A percentile compares a stretch with the other conserved stretches of the same genome.
phyloP scores from a whole-genome alignment of 495 filamentous ascomycete species.

The Hypoxylon subgilvum region DNA sequence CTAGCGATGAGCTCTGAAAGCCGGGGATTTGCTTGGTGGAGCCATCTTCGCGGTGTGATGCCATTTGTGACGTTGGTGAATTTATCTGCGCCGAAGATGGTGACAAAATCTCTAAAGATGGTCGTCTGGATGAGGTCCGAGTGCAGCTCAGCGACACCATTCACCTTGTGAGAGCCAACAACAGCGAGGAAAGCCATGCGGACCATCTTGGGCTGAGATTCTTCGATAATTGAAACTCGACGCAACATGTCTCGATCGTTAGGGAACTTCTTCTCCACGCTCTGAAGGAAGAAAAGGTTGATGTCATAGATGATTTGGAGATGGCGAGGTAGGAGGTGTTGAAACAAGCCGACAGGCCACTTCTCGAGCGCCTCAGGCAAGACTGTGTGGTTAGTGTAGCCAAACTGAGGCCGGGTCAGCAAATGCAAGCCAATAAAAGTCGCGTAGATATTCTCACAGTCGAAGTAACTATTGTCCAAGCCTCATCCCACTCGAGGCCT shows the following conservation, averaged over 20 bases:
- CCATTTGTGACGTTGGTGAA: conserved; percentile 99
- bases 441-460: conserved; percentile 45
- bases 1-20: conserved; percentile 90
- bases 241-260: conserved; percentile 82
- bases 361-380: conserved; percentile 97
- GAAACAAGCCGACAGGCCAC: conserved; percentile 93
- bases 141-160: conserved; percentile 95
- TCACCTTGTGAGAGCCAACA: conserved; percentile 98
- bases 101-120: conserved; percentile 99
- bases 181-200: conserved; percentile 95
- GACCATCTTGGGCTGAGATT: conserved; percentile 96
- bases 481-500: conserved; percentile 90
- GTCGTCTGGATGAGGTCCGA: conserved; percentile 96
- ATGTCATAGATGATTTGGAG: conserved; percentile 99
- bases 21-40: conserved; percentile 95
- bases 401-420: conserved; percentile 60
- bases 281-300: conserved; percentile 90
- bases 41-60: conserved; percentile 92
- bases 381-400: conserved; percentile 98
- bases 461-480: conserved; percentile 76
- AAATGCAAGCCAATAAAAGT: not conserved
- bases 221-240: conserved; percentile 94
- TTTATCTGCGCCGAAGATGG: conserved; percentile 90
- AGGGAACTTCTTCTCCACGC: conserved; percentile 86
- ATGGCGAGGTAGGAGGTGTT: conserved; percentile 91